Base-by-base conservation (phyloP, 148 eudicot genomes). In the Chenopodium berlandieri region DNA sequence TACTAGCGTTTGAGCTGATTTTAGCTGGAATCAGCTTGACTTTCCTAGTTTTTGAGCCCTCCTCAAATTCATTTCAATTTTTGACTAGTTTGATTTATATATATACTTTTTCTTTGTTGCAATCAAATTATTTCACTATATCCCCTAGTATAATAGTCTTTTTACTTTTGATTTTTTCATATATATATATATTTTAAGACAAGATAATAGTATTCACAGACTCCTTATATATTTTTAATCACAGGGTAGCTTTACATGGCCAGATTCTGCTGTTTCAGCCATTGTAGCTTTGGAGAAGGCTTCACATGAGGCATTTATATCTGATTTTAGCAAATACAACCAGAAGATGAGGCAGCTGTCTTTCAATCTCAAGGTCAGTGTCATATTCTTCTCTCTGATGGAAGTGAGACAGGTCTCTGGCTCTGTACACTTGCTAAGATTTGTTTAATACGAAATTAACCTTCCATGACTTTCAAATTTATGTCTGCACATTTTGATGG, bases 241-340 rank as follows among this genome's bases (percentile, higher is more conserved):
- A 31, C 88, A 90, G 96, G 90, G 80, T 56, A 77, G 84, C 54
- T 86, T 91, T 77, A 75, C 75, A 32, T 94, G 97, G 97, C 94
- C 97, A 73, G 91, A 87, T 86, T 86, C 83, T 83, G 98, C 92
- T 87, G 90, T 94, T 86, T 79, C 87, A 82, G 90, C 87, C 46
- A 83, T 91, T 80, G 85, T 82, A 83, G 87, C 92, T 75, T 94
- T 96, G 86, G 99, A 96, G 89, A 91, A 91, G 83, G 98, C 92
- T 50, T 76, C 91, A 11, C 91, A 94, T 86, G 94, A 92, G 79
- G 50, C 87, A n/a, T 77, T 91, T 79, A 85, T 88, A 63, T 86
- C 91, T 9, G 98, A 92, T 88, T 89, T 83, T 84, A 86, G 88
- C 76, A 96, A 96, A 88, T 96, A 96, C 82, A 94, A 96, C 84